Evolutionary conservation across 306 rosid species (phyloP), one percentile per base, ranked within the genome.

Genomic region (Dryas alaskensis): DNA sequence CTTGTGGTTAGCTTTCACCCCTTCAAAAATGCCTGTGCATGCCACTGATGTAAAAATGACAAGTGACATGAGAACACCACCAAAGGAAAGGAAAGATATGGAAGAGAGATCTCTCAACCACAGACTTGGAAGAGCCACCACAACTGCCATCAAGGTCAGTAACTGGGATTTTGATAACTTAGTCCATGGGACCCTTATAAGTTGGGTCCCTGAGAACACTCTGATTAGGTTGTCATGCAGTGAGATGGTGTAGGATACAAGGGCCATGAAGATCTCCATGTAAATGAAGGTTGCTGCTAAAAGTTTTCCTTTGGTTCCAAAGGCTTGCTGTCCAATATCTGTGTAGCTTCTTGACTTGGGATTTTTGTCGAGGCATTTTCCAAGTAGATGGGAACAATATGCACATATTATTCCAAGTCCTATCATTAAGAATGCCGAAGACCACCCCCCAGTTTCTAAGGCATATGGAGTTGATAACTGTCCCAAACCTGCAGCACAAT

Each of bases 201-300:
- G 39, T 19, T 73, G 81, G 0, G 59, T 76, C 43, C 88, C 88
- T 0, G 78, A 0, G 75, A 92, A 85, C 14, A 79, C 86, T 9
- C 55, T 80, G 57, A 1, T 60, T 53, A 92, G 63, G 74, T 89
- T 92, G 81, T 92, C 97, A 4, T 92, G 97, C 12, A 92, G 55
- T 7, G 96, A 87, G 70, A 89, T 92, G 37, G 97, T 92, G 86
- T 87, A 92, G 76, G 97, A 92, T 19, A 92, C 86, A 5, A 92
- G 96, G 39, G 86, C 70, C 97, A 89, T 84, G 83, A 92, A 89
- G 53, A 92, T 87, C 50, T 89, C 97, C 48, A 78, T 3, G 87
- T 86, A 87, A 44, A 87, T 63, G 52, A 92, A 77, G 8, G 84
- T 70, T 63, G 88, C 70, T 4, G 85, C 87, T 43, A 87, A 7